Evolutionary conservation across 352 stramenopile genomes (phyloP).

Genomic region (Phytophthora cactorum): DNA sequence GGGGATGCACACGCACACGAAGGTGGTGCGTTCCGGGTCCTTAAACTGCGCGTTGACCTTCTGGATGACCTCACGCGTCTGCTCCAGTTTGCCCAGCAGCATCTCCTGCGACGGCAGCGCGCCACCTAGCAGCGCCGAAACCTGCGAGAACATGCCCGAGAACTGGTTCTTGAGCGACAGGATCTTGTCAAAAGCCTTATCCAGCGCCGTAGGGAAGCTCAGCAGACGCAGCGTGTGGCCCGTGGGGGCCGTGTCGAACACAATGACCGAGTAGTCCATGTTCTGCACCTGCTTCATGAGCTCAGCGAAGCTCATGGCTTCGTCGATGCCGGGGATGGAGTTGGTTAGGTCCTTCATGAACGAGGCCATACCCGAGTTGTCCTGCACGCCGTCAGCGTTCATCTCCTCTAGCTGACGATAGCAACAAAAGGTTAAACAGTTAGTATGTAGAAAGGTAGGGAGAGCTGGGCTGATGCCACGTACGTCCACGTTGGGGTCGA

Average conservation of each 20-base stretch:
- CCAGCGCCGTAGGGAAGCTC: conserved; percentile 97
- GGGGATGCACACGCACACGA: conserved; percentile 99
- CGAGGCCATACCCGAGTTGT: conserved; percentile 91
- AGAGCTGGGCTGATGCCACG: not conserved
- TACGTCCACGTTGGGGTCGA: conserved; percentile 93
- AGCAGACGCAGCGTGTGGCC: conserved; percentile 97
- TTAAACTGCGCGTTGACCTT: conserved; percentile 99
- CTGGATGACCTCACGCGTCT: conserved; percentile 97
- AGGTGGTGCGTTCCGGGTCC: conserved; percentile 98
- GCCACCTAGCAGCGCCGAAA: conserved; percentile 80
- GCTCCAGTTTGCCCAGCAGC: conserved; percentile 96
- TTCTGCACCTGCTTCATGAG: conserved; percentile 98
- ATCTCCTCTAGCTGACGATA: conserved; percentile 77
- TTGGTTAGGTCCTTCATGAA: conserved; percentile 98
- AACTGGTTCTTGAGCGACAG: conserved; percentile 96
- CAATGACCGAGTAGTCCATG: conserved; percentile 98
- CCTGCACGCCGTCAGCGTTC: conserved; percentile 79
- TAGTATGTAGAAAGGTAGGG: conserved; percentile 9
- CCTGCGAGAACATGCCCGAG: conserved; percentile 87
- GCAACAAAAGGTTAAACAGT: not conserved
- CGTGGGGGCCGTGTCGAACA: conserved; percentile 98
- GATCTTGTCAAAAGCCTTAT: conserved; percentile 99
- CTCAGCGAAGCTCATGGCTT: conserved; percentile 99
- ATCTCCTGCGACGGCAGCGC: conserved; percentile 91
- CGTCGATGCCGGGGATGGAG: conserved; percentile 98